Percentiles rank a stretch among this genome's conserved stretches.
Evolutionary conservation across 345 rosid genomes (phyloP).

Genomic region (Odontarrhena argentea): DNA sequence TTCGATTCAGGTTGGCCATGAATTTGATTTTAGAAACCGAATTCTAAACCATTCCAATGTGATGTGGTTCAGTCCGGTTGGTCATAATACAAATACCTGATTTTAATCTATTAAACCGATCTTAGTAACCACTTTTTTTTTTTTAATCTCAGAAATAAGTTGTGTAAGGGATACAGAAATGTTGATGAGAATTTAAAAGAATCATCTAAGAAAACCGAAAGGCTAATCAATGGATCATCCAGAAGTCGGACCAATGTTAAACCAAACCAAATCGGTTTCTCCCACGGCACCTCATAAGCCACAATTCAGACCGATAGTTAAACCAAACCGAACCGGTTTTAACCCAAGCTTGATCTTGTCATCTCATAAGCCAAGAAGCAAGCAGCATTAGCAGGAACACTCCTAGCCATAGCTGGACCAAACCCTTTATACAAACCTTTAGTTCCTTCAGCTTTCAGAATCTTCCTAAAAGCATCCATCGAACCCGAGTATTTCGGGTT

Average conservation of each 20-base stretch:
- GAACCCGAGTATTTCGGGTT: slow-evolving; percentile 82
- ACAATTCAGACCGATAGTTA: slow-evolving; percentile 20
- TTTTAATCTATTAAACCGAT: not conserved
- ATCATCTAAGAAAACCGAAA: slow-evolving; percentile 26
- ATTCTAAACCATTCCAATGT: no score
- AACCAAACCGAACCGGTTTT: slow-evolving; percentile 31
- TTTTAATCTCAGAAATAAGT: not conserved
- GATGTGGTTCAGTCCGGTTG: not conserved
- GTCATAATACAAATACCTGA: not conserved
- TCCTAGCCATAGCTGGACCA: slow-evolving; percentile 93
- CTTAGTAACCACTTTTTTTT: not conserved
- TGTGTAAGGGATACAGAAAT: slow-evolving; percentile 14
- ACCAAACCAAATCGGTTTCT: slow-evolving; percentile 28
- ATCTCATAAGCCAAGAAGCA: slow-evolving; percentile 95
- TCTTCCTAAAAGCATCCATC: slow-evolving; percentile 70
- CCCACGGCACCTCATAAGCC: slow-evolving; percentile 84
- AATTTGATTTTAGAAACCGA: no score
- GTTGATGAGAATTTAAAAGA: slow-evolving; percentile 16
- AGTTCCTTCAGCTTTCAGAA: slow-evolving; percentile 73
- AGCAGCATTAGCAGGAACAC: slow-evolving; percentile 97
- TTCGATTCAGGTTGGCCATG: no score
- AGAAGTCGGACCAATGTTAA: not conserved
- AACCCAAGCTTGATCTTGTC: slow-evolving; percentile 80
- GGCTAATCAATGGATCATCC: slow-evolving; percentile 26
- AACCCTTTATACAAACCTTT: slow-evolving; percentile 97